phyloP scores from a whole-genome alignment of 306 rosid genomes.

The Ochetophila trinervis region DNA sequence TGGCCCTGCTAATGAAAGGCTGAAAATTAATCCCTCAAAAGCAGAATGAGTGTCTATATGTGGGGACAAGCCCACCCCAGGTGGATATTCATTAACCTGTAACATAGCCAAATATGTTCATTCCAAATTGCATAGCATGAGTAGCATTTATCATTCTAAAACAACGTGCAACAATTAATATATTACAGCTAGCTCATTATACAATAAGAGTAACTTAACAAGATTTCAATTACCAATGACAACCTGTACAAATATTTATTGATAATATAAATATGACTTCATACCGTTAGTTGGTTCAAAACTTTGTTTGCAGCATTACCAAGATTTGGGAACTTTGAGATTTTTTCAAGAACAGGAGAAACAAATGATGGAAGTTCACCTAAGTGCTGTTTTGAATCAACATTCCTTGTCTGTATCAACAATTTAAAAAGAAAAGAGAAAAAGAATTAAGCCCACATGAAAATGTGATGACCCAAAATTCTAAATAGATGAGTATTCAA shows the following conservation, averaged over 20 bases:
- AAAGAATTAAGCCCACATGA: background rate
- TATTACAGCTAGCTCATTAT: background rate
- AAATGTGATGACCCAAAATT: slow-evolving; percentile 2
- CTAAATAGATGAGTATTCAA: background rate
- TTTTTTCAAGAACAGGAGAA: slow-evolving; percentile 56
- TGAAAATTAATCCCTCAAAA: slow-evolving; percentile 89
- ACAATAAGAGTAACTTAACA: background rate
- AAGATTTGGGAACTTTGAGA: slow-evolving; percentile 45
- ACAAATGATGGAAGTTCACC: slow-evolving; percentile 83
- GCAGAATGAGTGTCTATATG: slow-evolving; percentile 98
- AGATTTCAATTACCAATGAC: slow-evolving; percentile 6
- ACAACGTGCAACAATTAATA: background rate
- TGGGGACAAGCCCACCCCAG: slow-evolving; percentile 96
- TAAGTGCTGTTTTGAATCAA: slow-evolving; percentile 56
- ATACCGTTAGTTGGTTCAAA: slow-evolving; percentile 88
- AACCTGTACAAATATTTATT: background rate
- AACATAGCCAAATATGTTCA: slow-evolving; percentile 27
- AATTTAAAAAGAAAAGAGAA: slow-evolving; percentile 4
- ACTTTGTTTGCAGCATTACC: slow-evolving; percentile 34
- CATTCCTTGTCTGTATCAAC: slow-evolving; percentile 65
- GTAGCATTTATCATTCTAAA: slow-evolving; percentile 5
- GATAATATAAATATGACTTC: slow-evolving; percentile 8
- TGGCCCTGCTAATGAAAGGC: slow-evolving; percentile 95
- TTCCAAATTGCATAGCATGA: slow-evolving; percentile 18
- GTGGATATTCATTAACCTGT: slow-evolving; percentile 93